Base-by-base conservation (phyloP, 331 rosid species). In the Ulmus americana region DNA sequence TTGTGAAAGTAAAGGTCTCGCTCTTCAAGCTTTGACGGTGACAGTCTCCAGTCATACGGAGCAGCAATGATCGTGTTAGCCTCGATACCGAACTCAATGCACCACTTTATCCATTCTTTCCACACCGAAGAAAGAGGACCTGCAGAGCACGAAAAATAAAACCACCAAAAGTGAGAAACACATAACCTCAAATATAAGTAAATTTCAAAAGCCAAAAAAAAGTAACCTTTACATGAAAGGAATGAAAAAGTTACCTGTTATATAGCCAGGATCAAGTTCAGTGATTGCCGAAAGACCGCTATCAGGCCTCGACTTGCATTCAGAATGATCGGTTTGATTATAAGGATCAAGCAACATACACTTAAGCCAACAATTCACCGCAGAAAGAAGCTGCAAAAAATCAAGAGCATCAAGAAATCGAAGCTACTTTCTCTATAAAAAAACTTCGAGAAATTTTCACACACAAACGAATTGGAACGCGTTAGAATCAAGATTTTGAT, bases 101-200 rank as follows among this genome's bases (percentile, higher is more conserved):
- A 92, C 98, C 98, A 92, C 78, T 92, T 92, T 65, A 92, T 74
- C 98, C 98, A 92, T 44, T 87, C 98, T 78, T 85, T 92, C 98
- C 98, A 92, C 63, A 92, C 90, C 1, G 98, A 87, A 7, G 98
- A 92, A 67, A 92, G 98, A 55, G 97, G 95, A 61, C 98, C 97
- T 92, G 70, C 70, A 74, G 64, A 38, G 59, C 71, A 64, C 39
- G 6, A 67, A 59, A 14, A 59, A 11, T n/a, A 8, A 46, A 61
- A 49, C 47, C 8, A 28, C 63, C 16, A 35, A 51, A 28, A 10
- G 58, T 43, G 58, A 28, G 57, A n/a, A n/a, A 0, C 65, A 20
- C 68, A 41, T 28, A 2, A 28, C 35, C 35, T 28, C 35, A 28
- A 28, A 28, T 28, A 28, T 28, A 28, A 28, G 35, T 28, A 28